phyloP scores from a whole-genome alignment of 306 rosid genomes.

The Potentilla sterilis region DNA sequence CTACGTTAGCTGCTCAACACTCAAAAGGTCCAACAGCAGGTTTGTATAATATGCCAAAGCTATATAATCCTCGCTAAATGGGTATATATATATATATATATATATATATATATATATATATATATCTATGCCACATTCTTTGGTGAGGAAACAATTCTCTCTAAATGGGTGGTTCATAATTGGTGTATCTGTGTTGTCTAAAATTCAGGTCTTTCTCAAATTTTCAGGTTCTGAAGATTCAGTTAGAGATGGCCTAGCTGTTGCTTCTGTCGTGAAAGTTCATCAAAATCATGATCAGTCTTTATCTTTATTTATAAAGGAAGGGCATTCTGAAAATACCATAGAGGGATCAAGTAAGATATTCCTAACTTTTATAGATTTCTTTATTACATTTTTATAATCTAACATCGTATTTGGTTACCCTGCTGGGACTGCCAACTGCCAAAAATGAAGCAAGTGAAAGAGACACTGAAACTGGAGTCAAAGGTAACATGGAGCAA shows the following conservation, averaged over 20 bases:
- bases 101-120: neutral
- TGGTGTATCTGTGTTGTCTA: neutral
- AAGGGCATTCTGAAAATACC: neutral
- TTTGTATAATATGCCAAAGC: neutral
- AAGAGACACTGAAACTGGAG: neutral
- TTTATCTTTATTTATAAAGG: neutral
- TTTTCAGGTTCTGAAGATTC: neutral
- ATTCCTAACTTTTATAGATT: neutral
- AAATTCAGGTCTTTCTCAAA: neutral
- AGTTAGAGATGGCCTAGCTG: neutral
- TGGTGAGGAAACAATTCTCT: neutral
- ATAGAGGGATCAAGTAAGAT: neutral
- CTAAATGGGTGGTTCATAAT: neutral
- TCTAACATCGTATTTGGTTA: neutral
- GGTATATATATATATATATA: neutral
- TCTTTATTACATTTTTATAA: neutral
- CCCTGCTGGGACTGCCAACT: neutral
- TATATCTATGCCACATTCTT: neutral
- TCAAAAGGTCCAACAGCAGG: conserved; percentile 5
- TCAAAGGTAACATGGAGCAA: conserved; percentile 4
- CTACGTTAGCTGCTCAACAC: neutral
- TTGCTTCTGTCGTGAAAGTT: neutral
- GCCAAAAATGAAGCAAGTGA: neutral
- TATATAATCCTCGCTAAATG: neutral
- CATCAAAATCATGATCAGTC: neutral